Conservation (phyloP, 495 filamentous ascomycete genomes). For the Hypoxylon lenormandii region DNA sequence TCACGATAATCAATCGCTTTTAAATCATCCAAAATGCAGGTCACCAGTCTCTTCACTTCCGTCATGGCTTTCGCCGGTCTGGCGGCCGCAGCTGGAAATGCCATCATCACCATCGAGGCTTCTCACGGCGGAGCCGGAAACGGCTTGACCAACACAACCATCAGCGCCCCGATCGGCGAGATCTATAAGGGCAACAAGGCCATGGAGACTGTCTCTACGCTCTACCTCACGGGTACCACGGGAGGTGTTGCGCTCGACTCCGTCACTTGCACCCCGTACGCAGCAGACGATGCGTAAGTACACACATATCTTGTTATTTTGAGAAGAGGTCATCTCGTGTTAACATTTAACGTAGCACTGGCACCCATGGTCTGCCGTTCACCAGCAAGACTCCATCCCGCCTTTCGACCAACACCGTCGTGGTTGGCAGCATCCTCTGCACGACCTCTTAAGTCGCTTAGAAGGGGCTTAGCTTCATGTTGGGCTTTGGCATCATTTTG, state of each 20-base stretch:
- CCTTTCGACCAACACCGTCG: constrained; percentile 42
- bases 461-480: background rate
- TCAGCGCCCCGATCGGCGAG: constrained; percentile 2
- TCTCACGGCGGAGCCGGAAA: constrained; percentile 36
- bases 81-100: background rate
- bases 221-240: constrained; percentile 30
- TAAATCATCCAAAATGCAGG: constrained; percentile 38
- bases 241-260: constrained; percentile 5
- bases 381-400: constrained; percentile 11
- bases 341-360: constrained; percentile 14
- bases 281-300: constrained; percentile 17
- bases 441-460: background rate
- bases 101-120: constrained; percentile 28
- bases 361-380: constrained; percentile 13
- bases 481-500: background rate
- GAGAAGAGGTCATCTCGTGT: background rate
- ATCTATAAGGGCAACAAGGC: background rate
- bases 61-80: constrained; percentile 30
- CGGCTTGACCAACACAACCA: constrained; percentile 28
- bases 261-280: constrained; percentile 31
- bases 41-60: constrained; percentile 29
- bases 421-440: constrained; percentile 40
- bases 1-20: constrained; percentile 7
- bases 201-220: constrained; percentile 32
- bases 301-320: background rate